Percentiles rank a stretch among this genome's conserved stretches.
Conservation (phyloP, 2,329 filamentous ascomycete genomes). For the Talaromyces sp. region DNA sequence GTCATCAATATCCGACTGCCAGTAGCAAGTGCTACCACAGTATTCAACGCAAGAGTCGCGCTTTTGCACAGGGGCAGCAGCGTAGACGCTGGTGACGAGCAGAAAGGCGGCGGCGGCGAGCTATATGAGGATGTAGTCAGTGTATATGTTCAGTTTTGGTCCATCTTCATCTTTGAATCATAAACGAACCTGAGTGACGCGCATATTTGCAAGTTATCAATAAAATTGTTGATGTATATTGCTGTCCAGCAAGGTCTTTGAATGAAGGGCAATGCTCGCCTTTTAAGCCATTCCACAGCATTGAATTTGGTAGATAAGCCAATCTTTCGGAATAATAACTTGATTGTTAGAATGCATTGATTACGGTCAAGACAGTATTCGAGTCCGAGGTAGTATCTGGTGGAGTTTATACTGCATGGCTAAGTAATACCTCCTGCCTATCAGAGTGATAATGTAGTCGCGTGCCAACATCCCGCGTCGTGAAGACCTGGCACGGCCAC, state of each 20-base stretch:
- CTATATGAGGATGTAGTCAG: background rate
- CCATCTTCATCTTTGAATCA: background rate
- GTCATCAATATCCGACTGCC: constrained; percentile 45
- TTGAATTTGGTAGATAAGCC: background rate
- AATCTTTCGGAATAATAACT: background rate
- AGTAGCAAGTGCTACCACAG: constrained; percentile 56
- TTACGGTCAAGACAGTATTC: background rate
- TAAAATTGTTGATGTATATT: background rate
- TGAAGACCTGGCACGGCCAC: background rate
- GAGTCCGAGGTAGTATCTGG: background rate
- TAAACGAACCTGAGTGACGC: background rate
- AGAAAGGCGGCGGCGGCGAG: background rate
- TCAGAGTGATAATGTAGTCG: background rate
- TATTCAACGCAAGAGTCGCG: constrained; percentile 42
- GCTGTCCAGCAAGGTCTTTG: background rate
- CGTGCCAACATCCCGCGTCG: background rate
- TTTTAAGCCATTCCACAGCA: background rate
- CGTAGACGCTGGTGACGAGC: background rate
- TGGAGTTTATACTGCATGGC: background rate
- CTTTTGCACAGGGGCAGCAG: background rate
- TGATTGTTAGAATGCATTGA: background rate
- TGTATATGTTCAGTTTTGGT: background rate
- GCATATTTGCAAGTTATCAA: background rate
- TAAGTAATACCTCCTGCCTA: background rate
- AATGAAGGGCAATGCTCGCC: background rate